A percentile compares a stretch with the other conserved stretches of the same genome.
Conservation (phyloP, 2,329 filamentous ascomycete species). For the Capronia americana region DNA sequence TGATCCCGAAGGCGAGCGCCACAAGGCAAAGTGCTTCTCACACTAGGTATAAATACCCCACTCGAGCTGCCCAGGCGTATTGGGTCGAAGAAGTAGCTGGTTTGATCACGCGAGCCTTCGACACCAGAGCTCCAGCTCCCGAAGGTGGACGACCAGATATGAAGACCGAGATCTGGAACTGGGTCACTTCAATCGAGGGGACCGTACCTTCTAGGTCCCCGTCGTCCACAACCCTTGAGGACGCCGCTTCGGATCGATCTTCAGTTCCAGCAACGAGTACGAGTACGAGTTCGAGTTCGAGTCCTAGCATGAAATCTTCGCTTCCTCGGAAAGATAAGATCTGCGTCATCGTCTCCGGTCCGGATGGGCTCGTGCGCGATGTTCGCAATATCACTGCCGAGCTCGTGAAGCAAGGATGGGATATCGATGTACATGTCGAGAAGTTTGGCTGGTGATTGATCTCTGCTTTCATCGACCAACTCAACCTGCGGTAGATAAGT, state of each 20-base stretch:
- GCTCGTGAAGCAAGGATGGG: constrained; percentile 49
- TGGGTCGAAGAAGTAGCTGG: constrained; percentile 22
- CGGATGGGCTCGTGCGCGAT: constrained; percentile 65
- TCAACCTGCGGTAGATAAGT: not conserved
- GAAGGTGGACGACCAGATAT: constrained; percentile 37
- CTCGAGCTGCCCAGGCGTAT: not conserved
- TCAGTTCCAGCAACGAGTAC: not conserved
- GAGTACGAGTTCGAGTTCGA: not conserved
- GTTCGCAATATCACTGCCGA: constrained; percentile 65
- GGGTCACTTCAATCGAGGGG: constrained; percentile 55
- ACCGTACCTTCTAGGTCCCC: constrained; percentile 19
- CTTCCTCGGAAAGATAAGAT: constrained; percentile 38
- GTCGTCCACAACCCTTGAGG: constrained; percentile 12
- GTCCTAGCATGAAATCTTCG: not conserved
- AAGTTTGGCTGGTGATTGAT: constrained; percentile 68
- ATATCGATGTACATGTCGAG: constrained; percentile 65
- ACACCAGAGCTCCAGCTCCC: constrained; percentile 29
- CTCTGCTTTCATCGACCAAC: not conserved
- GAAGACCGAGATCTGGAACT: constrained; percentile 36
- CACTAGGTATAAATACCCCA: not conserved
- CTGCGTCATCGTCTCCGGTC: constrained; percentile 66
- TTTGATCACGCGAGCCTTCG: constrained; percentile 36
- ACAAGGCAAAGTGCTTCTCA: constrained; percentile 2
- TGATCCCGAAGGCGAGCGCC: constrained; percentile 28
- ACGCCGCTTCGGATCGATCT: not conserved